These are phyloP conservation scores for Periconia sp. DNA, from an alignment of 2,329 filamentous ascomycete genomes.

Conservation along the genomic window DNA sequence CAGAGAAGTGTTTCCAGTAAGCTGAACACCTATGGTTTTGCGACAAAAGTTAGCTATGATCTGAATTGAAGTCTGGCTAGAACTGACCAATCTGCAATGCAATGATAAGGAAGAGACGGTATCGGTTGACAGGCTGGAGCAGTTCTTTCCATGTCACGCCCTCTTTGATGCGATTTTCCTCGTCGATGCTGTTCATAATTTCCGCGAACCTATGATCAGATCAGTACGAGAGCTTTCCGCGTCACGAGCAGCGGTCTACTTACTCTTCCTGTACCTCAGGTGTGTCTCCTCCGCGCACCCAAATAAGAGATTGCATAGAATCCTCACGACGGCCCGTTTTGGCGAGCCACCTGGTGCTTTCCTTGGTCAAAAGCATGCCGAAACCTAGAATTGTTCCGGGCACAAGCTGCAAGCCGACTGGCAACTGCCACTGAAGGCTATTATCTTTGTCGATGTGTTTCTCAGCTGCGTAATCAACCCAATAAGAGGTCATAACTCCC, in stretches of 20 bases:
- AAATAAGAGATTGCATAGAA: too few species aligned
- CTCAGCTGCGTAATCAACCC: conserved; percentile 54
- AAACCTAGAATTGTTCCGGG: conserved; percentile 31
- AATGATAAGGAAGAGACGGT: conserved; percentile 4
- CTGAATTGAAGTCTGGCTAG: too few species aligned
- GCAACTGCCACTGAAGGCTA: conserved; percentile 58
- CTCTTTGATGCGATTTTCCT: conserved; percentile 3
- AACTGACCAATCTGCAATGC: conserved; percentile 3
- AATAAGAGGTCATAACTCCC: conserved; percentile 53
- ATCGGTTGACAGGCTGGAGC: conserved; percentile 3
- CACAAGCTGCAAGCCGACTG: conserved; percentile 48
- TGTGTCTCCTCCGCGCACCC: too few species aligned
- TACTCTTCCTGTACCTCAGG: conserved; percentile 29
- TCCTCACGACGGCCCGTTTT: conserved; percentile 49
- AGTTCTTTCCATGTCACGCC: conserved; percentile 6
- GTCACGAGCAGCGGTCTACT: too few species aligned
- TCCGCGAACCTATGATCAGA: conserved; percentile 18
- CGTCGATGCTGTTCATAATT: conserved; percentile 3
- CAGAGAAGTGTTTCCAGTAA: too few species aligned
- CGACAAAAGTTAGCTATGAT: too few species aligned
- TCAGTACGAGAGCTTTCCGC: too few species aligned
- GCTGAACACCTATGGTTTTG: not conserved
- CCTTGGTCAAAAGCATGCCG: conserved; percentile 29
- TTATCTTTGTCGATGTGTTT: conserved; percentile 29
- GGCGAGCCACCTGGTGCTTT: conserved; percentile 67